Conservation (phyloP, 176 grass and related monocot species). For the Elaeis guineensis region DNA sequence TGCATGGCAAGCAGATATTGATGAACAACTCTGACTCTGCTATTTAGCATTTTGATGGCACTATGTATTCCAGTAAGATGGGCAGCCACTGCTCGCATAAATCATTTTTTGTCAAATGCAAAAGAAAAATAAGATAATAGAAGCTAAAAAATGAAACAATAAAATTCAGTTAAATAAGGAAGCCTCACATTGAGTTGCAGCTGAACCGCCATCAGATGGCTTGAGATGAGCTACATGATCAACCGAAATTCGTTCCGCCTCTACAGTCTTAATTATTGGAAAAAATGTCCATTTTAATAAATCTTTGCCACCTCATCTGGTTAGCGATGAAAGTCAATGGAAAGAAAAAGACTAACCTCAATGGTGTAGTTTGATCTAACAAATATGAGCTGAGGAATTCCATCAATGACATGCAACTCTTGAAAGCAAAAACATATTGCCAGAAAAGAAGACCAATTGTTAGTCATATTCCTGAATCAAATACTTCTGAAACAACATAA, state of each 20-base stretch:
- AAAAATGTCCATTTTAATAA: neutral
- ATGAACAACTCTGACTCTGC: conserved; percentile 79
- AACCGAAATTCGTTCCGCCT: conserved; percentile 95
- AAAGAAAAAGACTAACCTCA: conserved; percentile 56
- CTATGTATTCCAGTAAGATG: conserved; percentile 99
- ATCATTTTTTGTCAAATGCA: conserved; percentile 19
- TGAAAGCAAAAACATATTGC: conserved; percentile 7
- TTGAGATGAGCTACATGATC: conserved; percentile 99
- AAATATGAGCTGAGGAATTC: conserved; percentile 94
- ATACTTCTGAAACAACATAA: neutral
- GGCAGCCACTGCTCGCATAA: conserved; percentile 73
- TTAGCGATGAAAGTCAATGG: neutral
- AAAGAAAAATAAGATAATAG: neutral
- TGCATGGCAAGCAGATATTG: conserved; percentile 95
- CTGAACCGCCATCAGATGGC: conserved; percentile 95
- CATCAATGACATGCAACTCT: conserved; percentile 99
- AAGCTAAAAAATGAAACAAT: neutral
- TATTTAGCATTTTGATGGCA: conserved; percentile 99
- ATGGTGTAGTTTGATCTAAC: conserved; percentile 98
- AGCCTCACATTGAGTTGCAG: conserved; percentile 90
- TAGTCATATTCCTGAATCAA: neutral
- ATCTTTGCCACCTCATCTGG: neutral
- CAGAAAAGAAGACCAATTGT: neutral
- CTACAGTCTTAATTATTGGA: conserved; percentile 67
- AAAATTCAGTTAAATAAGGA: conserved; percentile 17